A percentile compares a stretch with the other conserved stretches of the same genome.
Evolutionary conservation across 2,329 filamentous ascomycete species (phyloP).

Genomic region (Ophiostoma perfectum): DNA sequence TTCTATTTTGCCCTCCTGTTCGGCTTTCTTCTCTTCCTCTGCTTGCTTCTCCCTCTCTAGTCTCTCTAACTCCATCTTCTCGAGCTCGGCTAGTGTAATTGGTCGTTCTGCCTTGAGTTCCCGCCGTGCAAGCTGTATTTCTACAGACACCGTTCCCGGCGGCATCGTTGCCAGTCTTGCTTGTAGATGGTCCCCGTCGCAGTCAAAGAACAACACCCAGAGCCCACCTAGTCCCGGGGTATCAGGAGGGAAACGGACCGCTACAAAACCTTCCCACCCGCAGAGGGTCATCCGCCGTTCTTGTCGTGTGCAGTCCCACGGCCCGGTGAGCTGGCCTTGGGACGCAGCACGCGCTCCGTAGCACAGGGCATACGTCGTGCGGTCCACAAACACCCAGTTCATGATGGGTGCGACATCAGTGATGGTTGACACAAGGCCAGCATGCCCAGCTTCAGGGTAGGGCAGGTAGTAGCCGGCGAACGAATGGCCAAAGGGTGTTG

Average conservation of each 20-base stretch:
- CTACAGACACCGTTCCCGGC: constrained; percentile 46
- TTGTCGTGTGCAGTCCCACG: constrained; percentile 49
- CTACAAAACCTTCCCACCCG: constrained; percentile 47
- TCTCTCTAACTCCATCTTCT: neutral
- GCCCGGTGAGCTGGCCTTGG: constrained; percentile 42
- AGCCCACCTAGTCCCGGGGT: constrained; percentile 36
- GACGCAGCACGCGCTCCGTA: constrained; percentile 42
- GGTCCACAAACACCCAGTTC: constrained; percentile 48
- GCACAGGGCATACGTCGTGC: constrained; percentile 42
- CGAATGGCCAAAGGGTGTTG: constrained; percentile 40
- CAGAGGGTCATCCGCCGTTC: constrained; percentile 47
- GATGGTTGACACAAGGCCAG: constrained; percentile 46
- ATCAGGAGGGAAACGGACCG: constrained; percentile 32
- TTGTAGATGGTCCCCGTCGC: constrained; percentile 41
- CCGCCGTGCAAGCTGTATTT: constrained; percentile 49
- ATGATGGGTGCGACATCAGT: constrained; percentile 45
- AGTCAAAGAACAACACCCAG: constrained; percentile 46
- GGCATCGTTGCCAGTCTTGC: constrained; percentile 38
- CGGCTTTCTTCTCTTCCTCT: neutral
- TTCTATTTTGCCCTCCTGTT: neutral
- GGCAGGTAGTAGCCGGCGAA: constrained; percentile 55
- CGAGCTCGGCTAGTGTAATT: neutral
- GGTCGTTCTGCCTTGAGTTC: constrained; percentile 37
- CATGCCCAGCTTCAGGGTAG: constrained; percentile 47
- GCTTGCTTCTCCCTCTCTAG: neutral